Evolutionary conservation across 78 protist genomes (phyloP).

Genomic region (Speleostelium caveatum): DNA sequence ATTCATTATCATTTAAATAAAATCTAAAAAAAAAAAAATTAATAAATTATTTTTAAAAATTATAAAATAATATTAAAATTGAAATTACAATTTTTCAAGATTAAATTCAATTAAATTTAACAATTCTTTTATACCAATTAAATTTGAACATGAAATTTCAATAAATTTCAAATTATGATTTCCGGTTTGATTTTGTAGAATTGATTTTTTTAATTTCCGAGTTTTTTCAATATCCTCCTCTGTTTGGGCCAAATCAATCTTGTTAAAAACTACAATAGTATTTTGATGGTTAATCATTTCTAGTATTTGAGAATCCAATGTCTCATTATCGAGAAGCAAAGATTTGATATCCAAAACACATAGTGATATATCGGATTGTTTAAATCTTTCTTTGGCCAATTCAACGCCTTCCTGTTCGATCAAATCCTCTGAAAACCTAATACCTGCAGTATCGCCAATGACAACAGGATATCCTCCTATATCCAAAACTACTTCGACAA

Average conservation of each 20-base stretch:
- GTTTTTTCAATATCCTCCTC: no score
- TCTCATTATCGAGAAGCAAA: neutral
- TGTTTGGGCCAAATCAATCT: conserved; percentile 23
- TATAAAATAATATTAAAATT: no score
- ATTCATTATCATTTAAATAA: conserved; percentile 35
- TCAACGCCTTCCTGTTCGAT: conserved; percentile 85
- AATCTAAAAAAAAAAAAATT: neutral
- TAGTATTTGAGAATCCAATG: neutral
- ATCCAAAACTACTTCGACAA: conserved; percentile 87
- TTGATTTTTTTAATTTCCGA: no score
- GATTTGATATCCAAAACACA: conserved; percentile 18
- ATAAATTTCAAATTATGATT: conserved; percentile 1
- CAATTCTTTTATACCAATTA: conserved; percentile 10
- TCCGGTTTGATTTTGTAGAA: neutral
- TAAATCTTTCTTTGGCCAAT: conserved; percentile 78
- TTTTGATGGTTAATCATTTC: conserved; percentile 6
- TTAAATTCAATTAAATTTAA: neutral
- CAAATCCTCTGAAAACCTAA: conserved; percentile 73
- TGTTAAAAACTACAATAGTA: conserved; percentile 71
- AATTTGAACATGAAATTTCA: conserved; percentile 41
- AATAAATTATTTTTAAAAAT: neutral
- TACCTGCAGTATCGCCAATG: conserved; percentile 93
- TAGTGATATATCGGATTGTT: conserved; percentile 22
- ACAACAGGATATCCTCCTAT: conserved; percentile 92
- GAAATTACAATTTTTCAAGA: conserved; percentile 19